Percentiles rank a stretch among this genome's conserved stretches.
These are phyloP conservation scores for Samsoniella hepiali DNA, from an alignment of 2,329 filamentous ascomycete species.

Conservation along the genomic window DNA sequence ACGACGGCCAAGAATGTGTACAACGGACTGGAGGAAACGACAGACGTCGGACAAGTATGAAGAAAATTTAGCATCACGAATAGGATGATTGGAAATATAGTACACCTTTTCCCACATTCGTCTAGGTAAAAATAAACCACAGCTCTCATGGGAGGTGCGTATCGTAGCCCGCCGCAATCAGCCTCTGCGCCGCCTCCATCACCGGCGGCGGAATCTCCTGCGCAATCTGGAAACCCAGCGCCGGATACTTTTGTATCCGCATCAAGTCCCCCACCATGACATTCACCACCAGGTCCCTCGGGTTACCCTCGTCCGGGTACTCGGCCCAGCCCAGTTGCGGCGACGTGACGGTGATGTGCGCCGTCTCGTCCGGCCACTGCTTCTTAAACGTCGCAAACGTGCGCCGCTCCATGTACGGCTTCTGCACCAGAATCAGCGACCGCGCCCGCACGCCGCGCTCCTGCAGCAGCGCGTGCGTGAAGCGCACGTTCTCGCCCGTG, in stretches of 20 bases:
- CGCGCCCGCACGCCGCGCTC: conserved; percentile 26
- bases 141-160: conserved; percentile 39
- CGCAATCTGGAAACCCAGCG: conserved; percentile 41
- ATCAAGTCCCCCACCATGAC: conserved; percentile 46
- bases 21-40: not conserved
- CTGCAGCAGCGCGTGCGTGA: conserved; percentile 37
- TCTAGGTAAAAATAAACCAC: no score
- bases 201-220: conserved; percentile 41
- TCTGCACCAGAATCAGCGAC: conserved; percentile 44
- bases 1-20: conserved; percentile 25
- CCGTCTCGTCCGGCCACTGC: conserved; percentile 40
- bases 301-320: conserved; percentile 42
- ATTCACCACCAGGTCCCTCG: conserved; percentile 39
- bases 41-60: not conserved
- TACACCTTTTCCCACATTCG: no score
- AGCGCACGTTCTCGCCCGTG: conserved; percentile 47
- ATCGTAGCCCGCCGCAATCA: conserved; percentile 38
- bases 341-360: conserved; percentile 39
- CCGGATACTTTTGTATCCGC: conserved; percentile 42
- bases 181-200: conserved; percentile 40
- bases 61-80: not conserved
- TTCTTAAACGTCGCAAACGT: conserved; percentile 45
- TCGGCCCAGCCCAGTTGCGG: conserved; percentile 37
- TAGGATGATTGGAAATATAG: not conserved
- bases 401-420: conserved; percentile 47